A percentile compares a stretch with the other conserved stretches of the same genome.
Conservation (phyloP, 805 yeast genomes). For the Nakazawaea populi region DNA sequence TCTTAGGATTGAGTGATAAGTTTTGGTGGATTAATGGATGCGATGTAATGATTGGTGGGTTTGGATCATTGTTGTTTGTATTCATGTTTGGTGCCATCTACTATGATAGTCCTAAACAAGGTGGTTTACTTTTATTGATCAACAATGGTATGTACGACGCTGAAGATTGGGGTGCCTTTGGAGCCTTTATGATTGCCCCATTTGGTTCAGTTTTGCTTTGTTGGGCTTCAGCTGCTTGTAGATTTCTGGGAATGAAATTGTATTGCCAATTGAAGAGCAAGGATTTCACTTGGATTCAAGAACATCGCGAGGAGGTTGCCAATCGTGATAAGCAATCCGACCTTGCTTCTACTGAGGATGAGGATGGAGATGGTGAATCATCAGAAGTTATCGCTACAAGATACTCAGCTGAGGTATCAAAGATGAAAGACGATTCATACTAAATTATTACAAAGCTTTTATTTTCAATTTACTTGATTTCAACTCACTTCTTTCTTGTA, state of each 20-base stretch:
- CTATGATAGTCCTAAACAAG: conserved; percentile 65
- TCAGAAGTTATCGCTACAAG: background rate
- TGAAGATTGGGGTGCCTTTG: conserved; percentile 90
- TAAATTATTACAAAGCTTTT: no score
- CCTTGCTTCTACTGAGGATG: background rate
- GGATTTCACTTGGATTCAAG: conserved; percentile 40
- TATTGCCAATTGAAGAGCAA: conserved; percentile 29
- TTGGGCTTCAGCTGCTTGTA: conserved; percentile 39
- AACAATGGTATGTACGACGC: conserved; percentile 74
- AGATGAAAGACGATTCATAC: background rate
- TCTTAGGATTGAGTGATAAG: conserved; percentile 65
- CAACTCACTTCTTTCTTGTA: no score
- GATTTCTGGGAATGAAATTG: conserved; percentile 32
- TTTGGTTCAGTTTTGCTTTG: conserved; percentile 67
- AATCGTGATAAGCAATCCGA: background rate
- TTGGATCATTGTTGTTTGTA: conserved; percentile 75
- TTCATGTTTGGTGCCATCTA: conserved; percentile 82
- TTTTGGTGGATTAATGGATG: conserved; percentile 71
- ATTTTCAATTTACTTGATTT: no score
- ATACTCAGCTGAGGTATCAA: background rate
- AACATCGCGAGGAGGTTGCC: background rate
- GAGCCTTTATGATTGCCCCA: conserved; percentile 91
- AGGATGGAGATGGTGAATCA: background rate
- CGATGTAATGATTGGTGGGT: conserved; percentile 79
- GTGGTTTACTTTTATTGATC: conserved; percentile 68